These are phyloP conservation scores for Sclerotinia glacialis DNA, from an alignment of 2,329 filamentous ascomycete genomes.

Conservation along the genomic window DNA sequence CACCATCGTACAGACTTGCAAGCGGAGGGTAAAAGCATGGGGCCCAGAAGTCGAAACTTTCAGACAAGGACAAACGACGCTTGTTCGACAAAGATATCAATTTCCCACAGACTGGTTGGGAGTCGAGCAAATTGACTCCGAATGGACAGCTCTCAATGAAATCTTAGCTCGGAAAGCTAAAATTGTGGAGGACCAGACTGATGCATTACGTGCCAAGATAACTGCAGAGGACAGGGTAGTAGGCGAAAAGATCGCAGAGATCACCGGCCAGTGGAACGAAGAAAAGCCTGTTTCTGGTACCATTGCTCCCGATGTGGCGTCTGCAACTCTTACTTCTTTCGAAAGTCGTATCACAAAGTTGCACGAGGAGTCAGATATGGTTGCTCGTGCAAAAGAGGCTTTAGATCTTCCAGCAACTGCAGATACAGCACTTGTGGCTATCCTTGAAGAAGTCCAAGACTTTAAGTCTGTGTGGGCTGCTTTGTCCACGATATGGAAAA, in stretches of 20 bases:
- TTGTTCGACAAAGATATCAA: conserved; percentile 88
- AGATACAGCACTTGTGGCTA: conserved; percentile 77
- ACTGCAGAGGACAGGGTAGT: conserved; percentile 89
- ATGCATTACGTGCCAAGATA: conserved; percentile 93
- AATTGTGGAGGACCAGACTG: conserved; percentile 93
- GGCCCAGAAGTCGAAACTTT: conserved; percentile 95
- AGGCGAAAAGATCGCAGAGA: conserved; percentile 80
- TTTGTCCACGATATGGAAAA: conserved; percentile 93
- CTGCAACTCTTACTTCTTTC: conserved; percentile 75
- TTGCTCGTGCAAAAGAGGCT: conserved; percentile 94
- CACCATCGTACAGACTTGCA: conserved; percentile 94
- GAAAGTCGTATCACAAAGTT: conserved; percentile 81
- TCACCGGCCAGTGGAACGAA: conserved; percentile 85
- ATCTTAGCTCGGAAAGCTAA: conserved; percentile 89
- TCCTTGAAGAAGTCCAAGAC: conserved; percentile 94
- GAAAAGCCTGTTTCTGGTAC: conserved; percentile 96
- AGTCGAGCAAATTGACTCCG: conserved; percentile 92
- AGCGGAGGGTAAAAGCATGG: conserved; percentile 90
- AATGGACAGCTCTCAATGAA: conserved; percentile 92
- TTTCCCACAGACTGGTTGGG: conserved; percentile 92
- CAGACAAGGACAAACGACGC: conserved; percentile 88
- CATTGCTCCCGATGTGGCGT: conserved; percentile 85
- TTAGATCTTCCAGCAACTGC: conserved; percentile 79
- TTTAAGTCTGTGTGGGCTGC: conserved; percentile 99
- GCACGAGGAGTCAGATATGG: conserved; percentile 86